Evolutionary conservation across 345 rosid genomes (phyloP).

Genomic region (Mallotus nudiflorus): DNA sequence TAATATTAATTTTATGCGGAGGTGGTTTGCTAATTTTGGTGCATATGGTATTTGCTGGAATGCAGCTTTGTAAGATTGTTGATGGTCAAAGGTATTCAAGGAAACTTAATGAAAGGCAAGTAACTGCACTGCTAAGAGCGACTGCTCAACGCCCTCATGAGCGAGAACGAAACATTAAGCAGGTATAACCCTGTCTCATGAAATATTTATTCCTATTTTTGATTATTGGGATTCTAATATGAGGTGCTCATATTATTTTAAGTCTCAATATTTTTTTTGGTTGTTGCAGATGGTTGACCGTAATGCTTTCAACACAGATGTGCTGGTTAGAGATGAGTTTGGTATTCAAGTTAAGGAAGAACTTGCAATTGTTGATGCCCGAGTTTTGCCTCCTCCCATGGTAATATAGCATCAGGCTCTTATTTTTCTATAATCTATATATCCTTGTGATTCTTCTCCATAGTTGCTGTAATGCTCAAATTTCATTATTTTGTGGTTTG

Average conservation of each 20-base stretch:
- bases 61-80: conserved; percentile 58
- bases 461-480: too few species aligned
- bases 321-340: conserved; percentile 43
- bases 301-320: conserved; percentile 14
- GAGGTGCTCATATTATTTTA: neutral
- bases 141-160: conserved; percentile 65
- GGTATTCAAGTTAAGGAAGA: conserved; percentile 49
- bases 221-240: neutral
- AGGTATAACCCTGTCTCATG: conserved; percentile 6
- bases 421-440: neutral
- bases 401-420: conserved; percentile 24
- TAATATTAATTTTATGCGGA: neutral
- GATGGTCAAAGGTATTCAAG: conserved; percentile 60
- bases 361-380: conserved; percentile 51
- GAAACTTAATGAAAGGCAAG: conserved; percentile 63
- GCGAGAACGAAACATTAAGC: conserved; percentile 33
- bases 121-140: conserved; percentile 51
- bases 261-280: too few species aligned
- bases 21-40: neutral
- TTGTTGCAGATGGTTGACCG: conserved; percentile 37
- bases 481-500: neutral
- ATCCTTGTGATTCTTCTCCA: too few species aligned
- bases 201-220: neutral
- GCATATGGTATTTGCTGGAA: neutral
- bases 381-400: conserved; percentile 67